Base-by-base conservation (phyloP, 192 early-diverging fungal genomes). In the Podochytrium sp. region DNA sequence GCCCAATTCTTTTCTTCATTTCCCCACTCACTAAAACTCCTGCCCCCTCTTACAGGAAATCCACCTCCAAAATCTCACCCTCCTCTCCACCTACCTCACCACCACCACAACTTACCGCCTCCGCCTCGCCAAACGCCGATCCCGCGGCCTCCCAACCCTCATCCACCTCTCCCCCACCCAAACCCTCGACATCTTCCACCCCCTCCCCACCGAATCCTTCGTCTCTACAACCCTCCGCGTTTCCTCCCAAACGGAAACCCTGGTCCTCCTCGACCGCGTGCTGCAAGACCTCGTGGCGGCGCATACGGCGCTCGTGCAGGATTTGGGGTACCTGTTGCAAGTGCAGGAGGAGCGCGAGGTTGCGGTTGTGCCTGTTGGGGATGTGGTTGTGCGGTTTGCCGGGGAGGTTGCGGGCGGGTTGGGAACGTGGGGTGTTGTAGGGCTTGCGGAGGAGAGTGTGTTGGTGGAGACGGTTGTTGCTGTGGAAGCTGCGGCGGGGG, bases 11-110 rank as follows among this genome's bases (percentile, higher is more conserved):
- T 42, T 77, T 1, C 10, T 56, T 59, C 6, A 5, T 23, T 38
- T 2, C 10, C 30, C 58, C 25, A 30, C 29, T 29, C 20, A 47
- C 43, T 47, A 12, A 47, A 47, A 12, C 20, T 47, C 20, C 20
- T 37, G 18, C 65, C 71, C 69, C 2, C 49, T 60, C 47, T 43
- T 52, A 47, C 67, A 80, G 79, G 78, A 81, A 79, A 20, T 41
- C 2, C 67, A 80, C 40, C 38, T 71, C 42, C 42, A 39, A 20
- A 80, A 76, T 56, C 65, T 80, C 23, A 7, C 65, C 12, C n/a
- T 61, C 27, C 33, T 80, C 33, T n/a, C 56, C 20, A 61, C 41
- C n/a, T 81, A 53, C 58, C 65, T 76, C 33, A 39, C 77, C 5
- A 57, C 64, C 25, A 59, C 75, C 1, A 16, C 62, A 27, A 61